Conservation (phyloP, 2,329 filamentous ascomycete genomes). For the Apiospora sp. region DNA sequence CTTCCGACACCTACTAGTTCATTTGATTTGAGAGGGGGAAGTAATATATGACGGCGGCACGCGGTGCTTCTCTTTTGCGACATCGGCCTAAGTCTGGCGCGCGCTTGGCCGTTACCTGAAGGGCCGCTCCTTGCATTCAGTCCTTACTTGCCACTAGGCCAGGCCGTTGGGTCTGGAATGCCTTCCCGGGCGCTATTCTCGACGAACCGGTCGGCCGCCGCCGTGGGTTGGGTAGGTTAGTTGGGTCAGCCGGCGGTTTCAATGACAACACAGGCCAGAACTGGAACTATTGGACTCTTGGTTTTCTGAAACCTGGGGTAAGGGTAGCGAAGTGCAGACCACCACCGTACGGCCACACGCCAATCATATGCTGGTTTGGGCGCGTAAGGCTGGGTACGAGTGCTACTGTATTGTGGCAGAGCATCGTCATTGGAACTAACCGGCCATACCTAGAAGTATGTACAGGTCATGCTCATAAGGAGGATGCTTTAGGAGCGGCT, state of each 20-base stretch:
- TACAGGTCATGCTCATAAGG: no score
- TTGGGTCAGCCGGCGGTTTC: background rate
- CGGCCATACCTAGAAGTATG: no score
- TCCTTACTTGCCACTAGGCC: background rate
- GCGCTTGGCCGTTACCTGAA: background rate
- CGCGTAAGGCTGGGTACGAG: no score
- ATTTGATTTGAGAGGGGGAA: background rate
- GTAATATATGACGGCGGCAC: background rate
- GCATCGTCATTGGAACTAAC: no score
- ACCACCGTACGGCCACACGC: background rate
- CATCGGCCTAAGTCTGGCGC: background rate
- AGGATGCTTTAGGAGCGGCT: no score
- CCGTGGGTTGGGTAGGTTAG: background rate
- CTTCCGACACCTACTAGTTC: background rate
- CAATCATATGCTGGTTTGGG: background rate
- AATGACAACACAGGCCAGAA: background rate
- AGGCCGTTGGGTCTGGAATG: background rate
- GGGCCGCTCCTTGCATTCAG: slow-evolving; percentile 1
- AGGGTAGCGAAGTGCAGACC: background rate
- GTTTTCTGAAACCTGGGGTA: slow-evolving; percentile 1
- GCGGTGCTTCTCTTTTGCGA: background rate
- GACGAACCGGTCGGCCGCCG: background rate
- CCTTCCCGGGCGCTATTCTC: background rate
- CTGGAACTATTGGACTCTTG: background rate
- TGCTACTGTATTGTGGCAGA: no score